A percentile compares a stretch with the other conserved stretches of the same genome.
phyloP scores from a whole-genome alignment of 345 rosid genomes.

The Passiflora organensis region DNA sequence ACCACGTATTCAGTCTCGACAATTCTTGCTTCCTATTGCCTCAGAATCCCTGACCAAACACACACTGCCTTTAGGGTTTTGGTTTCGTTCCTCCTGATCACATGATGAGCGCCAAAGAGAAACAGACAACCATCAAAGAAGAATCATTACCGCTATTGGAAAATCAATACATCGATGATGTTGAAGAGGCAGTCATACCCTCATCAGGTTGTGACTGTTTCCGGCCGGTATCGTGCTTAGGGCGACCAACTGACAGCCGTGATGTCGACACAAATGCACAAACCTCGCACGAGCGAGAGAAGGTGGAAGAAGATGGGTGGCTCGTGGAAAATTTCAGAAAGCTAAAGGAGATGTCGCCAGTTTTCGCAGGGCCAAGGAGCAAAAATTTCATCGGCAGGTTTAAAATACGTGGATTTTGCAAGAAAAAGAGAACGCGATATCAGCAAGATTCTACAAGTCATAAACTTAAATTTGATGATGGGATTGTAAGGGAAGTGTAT shows the following conservation, averaged over 20 bases:
- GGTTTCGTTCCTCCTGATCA: no score
- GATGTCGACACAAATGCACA: no score
- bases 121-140: no score
- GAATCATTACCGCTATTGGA: neutral
- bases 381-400: constrained; percentile 54
- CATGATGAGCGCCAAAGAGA: no score
- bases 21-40: no score
- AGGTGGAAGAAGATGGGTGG: constrained; percentile 28
- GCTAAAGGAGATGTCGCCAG: constrained; percentile 41
- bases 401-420: constrained; percentile 19
- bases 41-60: no score
- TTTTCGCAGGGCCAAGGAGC: constrained; percentile 55
- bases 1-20: no score
- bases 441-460: constrained; percentile 60
- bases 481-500: constrained; percentile 19
- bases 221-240: no score
- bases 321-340: constrained; percentile 28
- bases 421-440: constrained; percentile 34
- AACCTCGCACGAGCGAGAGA: no score
- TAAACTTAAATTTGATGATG: constrained; percentile 71
- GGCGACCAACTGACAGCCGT: no score
- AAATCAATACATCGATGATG: neutral
- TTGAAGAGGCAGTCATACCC: neutral
- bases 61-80: no score
- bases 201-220: constrained; percentile 25